Conservation (phyloP, 306 rosid species). For the Vigna radiata region DNA sequence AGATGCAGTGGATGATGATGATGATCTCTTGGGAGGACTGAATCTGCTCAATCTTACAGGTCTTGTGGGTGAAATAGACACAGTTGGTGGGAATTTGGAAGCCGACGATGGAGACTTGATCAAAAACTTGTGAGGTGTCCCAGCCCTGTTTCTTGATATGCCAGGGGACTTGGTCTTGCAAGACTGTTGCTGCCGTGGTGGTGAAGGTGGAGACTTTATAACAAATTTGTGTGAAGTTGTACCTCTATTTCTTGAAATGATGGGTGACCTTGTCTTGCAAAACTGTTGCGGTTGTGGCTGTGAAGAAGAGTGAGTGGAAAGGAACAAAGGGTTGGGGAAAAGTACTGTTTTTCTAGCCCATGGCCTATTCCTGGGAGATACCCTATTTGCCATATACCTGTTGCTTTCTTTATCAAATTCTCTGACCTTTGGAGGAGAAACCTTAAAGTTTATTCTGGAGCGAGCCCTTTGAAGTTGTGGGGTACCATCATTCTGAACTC, state of each 20-base stretch:
- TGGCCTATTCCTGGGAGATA: conserved; percentile 83
- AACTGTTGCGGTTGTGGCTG: conserved; percentile 66
- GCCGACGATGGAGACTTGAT: conserved; percentile 78
- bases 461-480: conserved; percentile 77
- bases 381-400: conserved; percentile 71
- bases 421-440: conserved; percentile 81
- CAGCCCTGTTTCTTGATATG: conserved; percentile 61
- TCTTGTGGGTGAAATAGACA: conserved; percentile 64
- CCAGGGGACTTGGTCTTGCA: conserved; percentile 76
- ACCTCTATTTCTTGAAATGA: conserved; percentile 64
- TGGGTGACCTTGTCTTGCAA: conserved; percentile 78
- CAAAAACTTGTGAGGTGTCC: conserved; percentile 82
- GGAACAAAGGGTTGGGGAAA: conserved; percentile 94
- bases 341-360: conserved; percentile 87
- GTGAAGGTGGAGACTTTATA: conserved; percentile 77
- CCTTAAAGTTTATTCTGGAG: conserved; percentile 83
- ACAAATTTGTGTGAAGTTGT: conserved; percentile 74
- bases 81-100: conserved; percentile 68
- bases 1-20: conserved; percentile 57
- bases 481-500: conserved; percentile 46
- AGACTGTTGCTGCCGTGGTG: conserved; percentile 56
- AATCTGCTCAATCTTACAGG: conserved; percentile 42
- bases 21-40: conserved; percentile 74
- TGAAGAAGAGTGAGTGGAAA: conserved; percentile 54
- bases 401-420: conserved; percentile 66